phyloP scores from a whole-genome alignment of 2,329 filamentous ascomycete species.

The Phialophora chinensis region DNA sequence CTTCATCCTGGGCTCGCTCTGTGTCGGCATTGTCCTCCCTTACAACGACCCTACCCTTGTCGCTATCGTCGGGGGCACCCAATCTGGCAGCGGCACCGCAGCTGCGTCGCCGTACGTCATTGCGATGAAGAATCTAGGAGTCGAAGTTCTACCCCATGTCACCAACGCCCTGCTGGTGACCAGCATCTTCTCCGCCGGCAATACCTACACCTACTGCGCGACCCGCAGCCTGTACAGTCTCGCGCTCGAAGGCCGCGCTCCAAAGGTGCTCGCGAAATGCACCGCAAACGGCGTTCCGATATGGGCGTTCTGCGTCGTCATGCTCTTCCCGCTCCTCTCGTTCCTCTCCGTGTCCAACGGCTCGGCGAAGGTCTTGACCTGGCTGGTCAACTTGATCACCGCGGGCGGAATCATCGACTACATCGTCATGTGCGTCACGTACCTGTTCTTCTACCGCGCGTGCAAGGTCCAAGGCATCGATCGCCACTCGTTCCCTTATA shows the following conservation, averaged over 20 bases:
- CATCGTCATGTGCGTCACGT: slow-evolving; percentile 65
- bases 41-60: slow-evolving; percentile 66
- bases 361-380: slow-evolving; percentile 59
- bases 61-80: slow-evolving; percentile 54
- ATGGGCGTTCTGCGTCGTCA: slow-evolving; percentile 61
- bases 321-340: slow-evolving; percentile 59
- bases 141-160: slow-evolving; percentile 4
- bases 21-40: slow-evolving; percentile 71
- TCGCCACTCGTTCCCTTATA: slow-evolving; percentile 63
- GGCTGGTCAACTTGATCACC: slow-evolving; percentile 58
- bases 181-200: slow-evolving; percentile 46
- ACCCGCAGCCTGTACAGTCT: slow-evolving; percentile 61
- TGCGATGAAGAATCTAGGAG: slow-evolving; percentile 61
- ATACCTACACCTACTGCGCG: slow-evolving; percentile 59
- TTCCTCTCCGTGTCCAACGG: slow-evolving; percentile 59
- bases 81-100: slow-evolving; percentile 49
- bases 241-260: slow-evolving; percentile 60
- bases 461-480: slow-evolving; percentile 58
- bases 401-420: slow-evolving; percentile 60
- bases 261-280: slow-evolving; percentile 62
- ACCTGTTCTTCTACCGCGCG: slow-evolving; percentile 64
- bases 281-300: slow-evolving; percentile 67
- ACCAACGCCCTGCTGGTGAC: slow-evolving; percentile 51
- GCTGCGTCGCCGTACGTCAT: slow-evolving; percentile 66
- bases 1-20: slow-evolving; percentile 73